phyloP scores from a whole-genome alignment of 169 alveolate genomes.

The Plasmodium chabaudi region DNA sequence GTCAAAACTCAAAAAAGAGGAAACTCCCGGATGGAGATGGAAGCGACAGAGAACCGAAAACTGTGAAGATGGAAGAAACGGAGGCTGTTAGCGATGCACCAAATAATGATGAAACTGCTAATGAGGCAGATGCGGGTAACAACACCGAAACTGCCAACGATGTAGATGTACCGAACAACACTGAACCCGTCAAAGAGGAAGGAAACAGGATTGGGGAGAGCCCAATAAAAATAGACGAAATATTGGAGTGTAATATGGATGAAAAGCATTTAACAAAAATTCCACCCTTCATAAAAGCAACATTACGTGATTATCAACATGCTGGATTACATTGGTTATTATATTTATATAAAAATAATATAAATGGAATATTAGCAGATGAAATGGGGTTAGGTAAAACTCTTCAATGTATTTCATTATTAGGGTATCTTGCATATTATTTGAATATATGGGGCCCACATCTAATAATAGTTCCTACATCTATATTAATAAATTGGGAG shows the following conservation, averaged over 20 bases:
- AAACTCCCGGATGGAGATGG: not conserved
- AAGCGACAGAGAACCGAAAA: not conserved
- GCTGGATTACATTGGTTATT: slow-evolving; percentile 98
- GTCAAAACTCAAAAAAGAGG: too few species aligned
- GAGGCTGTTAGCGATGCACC: not conserved
- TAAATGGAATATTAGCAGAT: slow-evolving; percentile 99
- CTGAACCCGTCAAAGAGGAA: too few species aligned
- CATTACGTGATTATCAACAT: slow-evolving; percentile 95
- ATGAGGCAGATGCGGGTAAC: too few species aligned
- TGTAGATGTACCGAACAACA: slow-evolving; percentile 25
- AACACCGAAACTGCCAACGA: not conserved
- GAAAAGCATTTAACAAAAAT: slow-evolving; percentile 83
- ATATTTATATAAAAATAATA: slow-evolving; percentile 94
- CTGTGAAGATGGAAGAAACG: not conserved
- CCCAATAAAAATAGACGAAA: slow-evolving; percentile 24
- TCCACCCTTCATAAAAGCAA: slow-evolving; percentile 93
- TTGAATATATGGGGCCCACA: slow-evolving; percentile 99
- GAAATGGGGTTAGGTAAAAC: slow-evolving; percentile 99
- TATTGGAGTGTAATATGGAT: slow-evolving; percentile 79
- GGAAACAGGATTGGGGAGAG: too few species aligned
- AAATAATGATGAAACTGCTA: not conserved
- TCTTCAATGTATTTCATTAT: slow-evolving; percentile 96
- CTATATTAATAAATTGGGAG: slow-evolving; percentile 98
- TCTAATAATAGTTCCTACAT: slow-evolving; percentile 98
- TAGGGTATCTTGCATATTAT: slow-evolving; percentile 97